Conservation (phyloP, 306 rosid genomes). For the Senna tora region DNA sequence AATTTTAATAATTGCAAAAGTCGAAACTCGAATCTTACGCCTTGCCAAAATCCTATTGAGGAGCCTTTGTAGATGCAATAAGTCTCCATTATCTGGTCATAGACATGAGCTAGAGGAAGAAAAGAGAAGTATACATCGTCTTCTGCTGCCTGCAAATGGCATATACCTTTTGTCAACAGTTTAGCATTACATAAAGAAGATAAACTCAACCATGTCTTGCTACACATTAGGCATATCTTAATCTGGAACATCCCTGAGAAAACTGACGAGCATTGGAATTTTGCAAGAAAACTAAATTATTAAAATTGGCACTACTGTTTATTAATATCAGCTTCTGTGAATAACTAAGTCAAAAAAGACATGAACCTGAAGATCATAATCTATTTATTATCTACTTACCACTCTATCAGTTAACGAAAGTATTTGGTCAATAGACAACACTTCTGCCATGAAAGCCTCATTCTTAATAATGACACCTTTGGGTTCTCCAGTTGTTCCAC, state of each 20-base stretch:
- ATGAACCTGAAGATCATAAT: conserved; percentile 11
- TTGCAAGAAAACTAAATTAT: neutral
- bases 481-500: conserved; percentile 99
- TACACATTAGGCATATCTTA: neutral
- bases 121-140: conserved; percentile 90
- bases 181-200: neutral
- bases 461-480: conserved; percentile 83
- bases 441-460: conserved; percentile 73
- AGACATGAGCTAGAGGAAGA: conserved; percentile 93
- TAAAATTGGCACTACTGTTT: neutral
- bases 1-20: conserved; percentile 10
- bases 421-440: conserved; percentile 71
- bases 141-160: conserved; percentile 56
- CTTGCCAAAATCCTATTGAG: conserved; percentile 89
- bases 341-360: neutral
- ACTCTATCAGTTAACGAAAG: conserved; percentile 68
- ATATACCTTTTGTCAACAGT: conserved; percentile 13
- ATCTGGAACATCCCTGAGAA: conserved; percentile 10
- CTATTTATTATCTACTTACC: conserved; percentile 58
- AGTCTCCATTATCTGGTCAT: conserved; percentile 86
- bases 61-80: conserved; percentile 84
- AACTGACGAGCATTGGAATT: conserved; percentile 4
- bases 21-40: conserved; percentile 61
- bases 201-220: neutral
- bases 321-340: neutral